Percentiles rank a stretch among this genome's conserved stretches.
phyloP scores from a whole-genome alignment of 495 filamentous ascomycete genomes.

The Penicillium paradoxum region DNA sequence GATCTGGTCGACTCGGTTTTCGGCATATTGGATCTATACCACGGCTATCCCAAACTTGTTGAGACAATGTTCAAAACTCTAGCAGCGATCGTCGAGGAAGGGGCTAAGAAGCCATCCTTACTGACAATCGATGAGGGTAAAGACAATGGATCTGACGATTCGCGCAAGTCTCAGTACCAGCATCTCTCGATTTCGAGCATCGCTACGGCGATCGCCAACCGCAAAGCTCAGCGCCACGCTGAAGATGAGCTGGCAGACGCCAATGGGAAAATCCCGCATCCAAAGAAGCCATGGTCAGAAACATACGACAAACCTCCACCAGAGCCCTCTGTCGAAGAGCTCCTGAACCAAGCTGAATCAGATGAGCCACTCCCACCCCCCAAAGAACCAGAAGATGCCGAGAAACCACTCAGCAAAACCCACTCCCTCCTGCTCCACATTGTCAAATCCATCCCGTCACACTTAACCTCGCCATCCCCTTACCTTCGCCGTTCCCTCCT shows the following conservation, averaged over 20 bases:
- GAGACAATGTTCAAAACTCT: constrained; percentile 81
- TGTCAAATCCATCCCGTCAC: constrained; percentile 67
- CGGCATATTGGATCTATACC: constrained; percentile 82
- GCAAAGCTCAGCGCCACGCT: constrained; percentile 33
- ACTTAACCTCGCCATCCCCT: constrained; percentile 78
- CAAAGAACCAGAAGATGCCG: constrained; percentile 47
- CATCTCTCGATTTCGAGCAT: constrained; percentile 34
- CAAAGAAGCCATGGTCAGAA: constrained; percentile 35
- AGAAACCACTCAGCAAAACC: constrained; percentile 49
- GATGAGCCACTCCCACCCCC: constrained; percentile 38
- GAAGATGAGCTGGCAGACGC: constrained; percentile 30
- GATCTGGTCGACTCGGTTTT: constrained; percentile 88
- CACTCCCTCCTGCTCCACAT: constrained; percentile 64
- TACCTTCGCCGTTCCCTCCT: constrained; percentile 73
- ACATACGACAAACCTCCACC: constrained; percentile 24
- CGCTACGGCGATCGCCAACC: constrained; percentile 29
- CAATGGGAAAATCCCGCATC: constrained; percentile 30
- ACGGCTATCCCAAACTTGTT: constrained; percentile 85
- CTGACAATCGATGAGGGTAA: constrained; percentile 40
- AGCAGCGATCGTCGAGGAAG: constrained; percentile 74
- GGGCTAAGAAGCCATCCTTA: constrained; percentile 59
- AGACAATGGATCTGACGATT: constrained; percentile 24
- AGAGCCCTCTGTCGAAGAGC: constrained; percentile 28
- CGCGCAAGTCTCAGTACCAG: constrained; percentile 37
- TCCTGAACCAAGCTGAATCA: constrained; percentile 31